A percentile compares a stretch with the other conserved stretches of the same genome.
Evolutionary conservation across 495 filamentous ascomycete species (phyloP).

Genomic region (Neurospora hispaniola): DNA sequence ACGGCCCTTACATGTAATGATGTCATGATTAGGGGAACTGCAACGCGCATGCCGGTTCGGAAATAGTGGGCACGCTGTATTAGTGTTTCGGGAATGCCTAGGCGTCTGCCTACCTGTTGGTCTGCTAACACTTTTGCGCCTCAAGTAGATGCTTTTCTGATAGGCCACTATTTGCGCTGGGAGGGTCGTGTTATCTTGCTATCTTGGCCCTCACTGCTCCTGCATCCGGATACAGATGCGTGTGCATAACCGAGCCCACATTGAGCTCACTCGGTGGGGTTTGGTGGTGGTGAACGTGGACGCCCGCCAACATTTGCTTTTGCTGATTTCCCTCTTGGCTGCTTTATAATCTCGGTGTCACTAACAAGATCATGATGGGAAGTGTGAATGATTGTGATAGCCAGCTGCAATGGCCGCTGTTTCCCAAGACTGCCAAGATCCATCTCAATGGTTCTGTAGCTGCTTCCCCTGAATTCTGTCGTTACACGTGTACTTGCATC

Average conservation of each 20-base stretch:
- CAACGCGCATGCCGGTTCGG: neutral
- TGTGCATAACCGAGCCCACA: neutral
- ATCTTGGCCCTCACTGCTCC: neutral
- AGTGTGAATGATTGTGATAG: too few relatives aligned
- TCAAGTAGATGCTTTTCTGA: too few relatives aligned
- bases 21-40: neutral
- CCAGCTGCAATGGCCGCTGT: too few relatives aligned
- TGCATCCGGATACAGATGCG: too few relatives aligned
- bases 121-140: neutral
- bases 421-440: neutral
- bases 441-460: neutral
- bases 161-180: neutral
- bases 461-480: neutral
- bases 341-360: neutral
- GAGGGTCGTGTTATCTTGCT: neutral
- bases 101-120: accelerated
- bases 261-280: neutral
- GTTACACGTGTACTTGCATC: neutral
- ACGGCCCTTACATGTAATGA: neutral
- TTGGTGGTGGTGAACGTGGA: neutral
- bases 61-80: neutral
- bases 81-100: neutral
- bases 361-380: neutral
- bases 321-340: neutral
- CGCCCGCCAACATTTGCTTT: neutral